Evolutionary conservation across 2,329 filamentous ascomycete species (phyloP), one percentile per base, ranked within the genome.

Genomic region (Macrophomina phaseolina): DNA sequence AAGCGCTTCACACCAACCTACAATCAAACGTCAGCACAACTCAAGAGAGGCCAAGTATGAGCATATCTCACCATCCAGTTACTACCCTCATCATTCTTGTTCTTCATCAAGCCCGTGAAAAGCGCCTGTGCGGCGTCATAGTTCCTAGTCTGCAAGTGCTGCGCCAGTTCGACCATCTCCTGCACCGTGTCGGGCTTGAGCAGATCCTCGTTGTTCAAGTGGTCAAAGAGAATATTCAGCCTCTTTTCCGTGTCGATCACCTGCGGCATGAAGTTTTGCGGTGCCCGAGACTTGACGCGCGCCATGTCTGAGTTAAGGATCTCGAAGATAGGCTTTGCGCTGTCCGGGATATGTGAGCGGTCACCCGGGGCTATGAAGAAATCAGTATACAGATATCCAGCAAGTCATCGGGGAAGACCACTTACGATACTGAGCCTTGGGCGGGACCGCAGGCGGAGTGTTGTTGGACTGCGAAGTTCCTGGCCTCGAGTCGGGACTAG

Each of bases 191-290:
- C 90, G 1, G 91, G 87, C 81, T 91, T 91, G 65, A 98, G 84
- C 48, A 97, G 83, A 74, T 98, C 94, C 75, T 94, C 91, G 71
- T 98, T 98, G 85, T 98, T 99, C 55, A 99, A 84, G 78, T 97
- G 93, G 76, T 99, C 94, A 77, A 97, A 98, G n/a, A 99, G 83
- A 60, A 97, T 89, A 73, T 91, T 92, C 67, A 99, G 85, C 34
- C 95, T 89, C 81, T 97, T 97, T 77, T 97, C 92, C 2, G 94
- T 95, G 77, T 98, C 95, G 73, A 93, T 91, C 23, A 99, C 93
- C 77, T 98, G 94, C 14, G 89, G 86, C 69, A 92, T 90, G 81
- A 95, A 97, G 16, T 90, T 89, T n/a, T 90, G 84, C 18, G 95
- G 95, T 0, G 95, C 95, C 71, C 92, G 91, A 38, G 89, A 82